Evolutionary conservation across 106 monocot genomes (phyloP).

Genomic region (Narthecium ossifragum): DNA sequence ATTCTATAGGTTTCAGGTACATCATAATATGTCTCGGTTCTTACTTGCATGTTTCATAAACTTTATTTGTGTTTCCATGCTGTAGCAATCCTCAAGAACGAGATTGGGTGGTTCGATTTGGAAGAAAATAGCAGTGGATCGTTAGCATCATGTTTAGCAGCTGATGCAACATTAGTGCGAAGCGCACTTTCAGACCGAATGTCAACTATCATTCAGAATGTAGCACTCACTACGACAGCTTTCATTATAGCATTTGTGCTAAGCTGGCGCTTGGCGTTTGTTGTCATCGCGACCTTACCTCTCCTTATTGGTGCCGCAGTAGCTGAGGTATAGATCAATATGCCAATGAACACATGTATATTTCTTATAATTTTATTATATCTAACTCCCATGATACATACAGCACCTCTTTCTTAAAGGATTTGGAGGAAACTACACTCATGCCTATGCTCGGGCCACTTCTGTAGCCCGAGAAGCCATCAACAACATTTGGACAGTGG

Average conservation of each 20-base stretch:
- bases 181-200: slow-evolving; percentile 28
- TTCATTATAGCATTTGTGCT: slow-evolving; percentile 32
- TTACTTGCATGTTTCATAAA: neutral
- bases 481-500: slow-evolving; percentile 29
- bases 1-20: too few species aligned
- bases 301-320: slow-evolving; percentile 27
- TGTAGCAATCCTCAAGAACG: slow-evolving; percentile 34
- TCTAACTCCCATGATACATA: neutral
- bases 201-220: slow-evolving; percentile 31
- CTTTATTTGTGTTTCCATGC: neutral
- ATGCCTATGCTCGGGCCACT: slow-evolving; percentile 24
- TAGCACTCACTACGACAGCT: slow-evolving; percentile 22
- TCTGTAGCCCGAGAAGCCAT: slow-evolving; percentile 34
- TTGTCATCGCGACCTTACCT: slow-evolving; percentile 34
- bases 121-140: slow-evolving; percentile 27
- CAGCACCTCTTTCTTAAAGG: slow-evolving; percentile 39
- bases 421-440: slow-evolving; percentile 32
- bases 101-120: slow-evolving; percentile 33
- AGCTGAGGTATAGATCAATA: slow-evolving; percentile 26
- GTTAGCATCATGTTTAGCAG: slow-evolving; percentile 27
- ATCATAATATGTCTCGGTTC: too few species aligned
- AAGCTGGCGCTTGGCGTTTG: slow-evolving; percentile 29
- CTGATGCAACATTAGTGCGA: slow-evolving; percentile 32
- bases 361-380: neutral
- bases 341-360: neutral